phyloP scores from a whole-genome alignment of 2,329 filamentous ascomycete genomes.

The Microdochium nivale region DNA sequence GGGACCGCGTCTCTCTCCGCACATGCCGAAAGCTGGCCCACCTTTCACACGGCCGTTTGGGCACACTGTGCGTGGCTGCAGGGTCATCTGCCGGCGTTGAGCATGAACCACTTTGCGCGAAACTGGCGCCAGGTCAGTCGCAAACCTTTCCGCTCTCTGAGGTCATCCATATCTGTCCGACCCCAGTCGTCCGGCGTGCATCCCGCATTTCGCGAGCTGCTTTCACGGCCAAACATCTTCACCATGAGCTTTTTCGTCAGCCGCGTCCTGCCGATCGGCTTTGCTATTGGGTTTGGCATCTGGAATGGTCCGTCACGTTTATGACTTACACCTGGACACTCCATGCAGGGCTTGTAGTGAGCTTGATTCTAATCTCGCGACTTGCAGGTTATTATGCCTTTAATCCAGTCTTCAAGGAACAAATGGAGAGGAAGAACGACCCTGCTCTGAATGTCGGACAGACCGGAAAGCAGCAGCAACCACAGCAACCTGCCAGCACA shows the following conservation, averaged over 20 bases:
- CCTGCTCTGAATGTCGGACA: conserved; percentile 1
- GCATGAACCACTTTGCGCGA: neutral
- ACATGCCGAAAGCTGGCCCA: neutral
- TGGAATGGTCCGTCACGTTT: conserved; percentile 17
- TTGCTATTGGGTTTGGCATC: conserved; percentile 21
- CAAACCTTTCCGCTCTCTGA: neutral
- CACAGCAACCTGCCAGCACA: neutral
- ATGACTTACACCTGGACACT: neutral
- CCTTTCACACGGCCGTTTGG: neutral
- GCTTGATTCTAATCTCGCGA: neutral
- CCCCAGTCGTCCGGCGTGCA: neutral
- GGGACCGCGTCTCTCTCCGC: neutral
- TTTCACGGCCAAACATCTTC: neutral
- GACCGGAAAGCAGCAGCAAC: conserved; percentile 5
- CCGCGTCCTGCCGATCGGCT: conserved; percentile 11
- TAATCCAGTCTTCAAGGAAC: conserved; percentile 11
- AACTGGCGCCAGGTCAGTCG: neutral
- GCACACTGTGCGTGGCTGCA: neutral
- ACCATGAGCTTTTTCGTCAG: neutral
- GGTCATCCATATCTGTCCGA: neutral
- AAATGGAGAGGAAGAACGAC: conserved; percentile 5
- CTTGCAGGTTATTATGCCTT: conserved; percentile 15
- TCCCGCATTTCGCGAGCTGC: neutral
- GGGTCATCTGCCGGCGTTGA: too few relatives aligned
- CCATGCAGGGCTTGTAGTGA: conserved; percentile 3